Evolutionary conservation across 768 basidiomycete genomes (phyloP).

Genomic region (Rhizopogon sp.): DNA sequence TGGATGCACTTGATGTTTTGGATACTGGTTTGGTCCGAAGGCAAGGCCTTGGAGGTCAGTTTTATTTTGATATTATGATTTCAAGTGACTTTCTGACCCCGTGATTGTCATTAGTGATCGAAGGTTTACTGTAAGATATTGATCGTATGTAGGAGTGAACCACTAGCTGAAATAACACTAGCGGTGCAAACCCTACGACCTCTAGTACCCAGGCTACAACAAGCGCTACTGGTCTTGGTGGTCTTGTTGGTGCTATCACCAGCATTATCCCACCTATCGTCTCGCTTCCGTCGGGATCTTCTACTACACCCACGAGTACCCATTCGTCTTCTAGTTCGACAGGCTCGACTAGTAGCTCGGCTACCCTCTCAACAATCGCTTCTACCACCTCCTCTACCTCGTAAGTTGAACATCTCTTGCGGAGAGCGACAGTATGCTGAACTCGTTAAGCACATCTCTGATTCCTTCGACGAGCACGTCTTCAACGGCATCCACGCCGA

Average conservation of each 20-base stretch:
- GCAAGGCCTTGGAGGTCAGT: conserved; percentile 22
- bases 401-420: conserved; percentile 12
- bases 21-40: conserved; percentile 17
- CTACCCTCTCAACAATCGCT: not conserved
- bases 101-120: conserved; percentile 6
- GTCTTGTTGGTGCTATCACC: conserved; percentile 10
- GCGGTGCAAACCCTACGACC: conserved; percentile 3
- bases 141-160: not conserved
- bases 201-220: not conserved
- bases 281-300: conserved; percentile 15
- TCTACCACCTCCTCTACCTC: conserved; percentile 9
- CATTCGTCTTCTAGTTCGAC: conserved; percentile 19
- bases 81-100: not conserved
- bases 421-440: too few relatives aligned
- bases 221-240: conserved; percentile 1
- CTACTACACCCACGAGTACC: conserved; percentile 15
- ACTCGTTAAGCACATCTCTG: not conserved
- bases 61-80: not conserved
- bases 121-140: conserved; percentile 19
- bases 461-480: conserved; percentile 8
- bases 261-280: conserved; percentile 10
- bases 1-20: conserved; percentile 14
- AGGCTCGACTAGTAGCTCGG: conserved; percentile 14
- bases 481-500: conserved; percentile 2
- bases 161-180: conserved; percentile 8